Evolutionary conservation across 2,329 filamentous ascomycete species (phyloP).

Genomic region (Helotiales sp.): DNA sequence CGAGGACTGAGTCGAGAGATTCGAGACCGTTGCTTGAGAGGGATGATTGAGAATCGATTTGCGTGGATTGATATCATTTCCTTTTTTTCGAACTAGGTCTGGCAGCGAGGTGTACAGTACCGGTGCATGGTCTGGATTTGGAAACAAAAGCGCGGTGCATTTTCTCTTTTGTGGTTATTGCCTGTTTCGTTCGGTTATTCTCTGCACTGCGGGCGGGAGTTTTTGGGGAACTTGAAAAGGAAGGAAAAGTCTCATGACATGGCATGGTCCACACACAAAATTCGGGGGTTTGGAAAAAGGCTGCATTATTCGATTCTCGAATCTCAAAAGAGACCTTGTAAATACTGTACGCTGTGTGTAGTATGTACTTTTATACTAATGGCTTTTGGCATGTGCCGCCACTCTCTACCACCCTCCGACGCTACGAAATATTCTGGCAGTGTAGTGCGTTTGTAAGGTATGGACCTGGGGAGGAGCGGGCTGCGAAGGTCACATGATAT

Average conservation of each 20-base stretch:
- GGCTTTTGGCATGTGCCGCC: neutral
- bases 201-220: neutral
- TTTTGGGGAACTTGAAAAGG: neutral
- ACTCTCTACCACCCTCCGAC: too few relatives aligned
- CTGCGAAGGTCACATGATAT: too few relatives aligned
- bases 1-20: conserved; percentile 16
- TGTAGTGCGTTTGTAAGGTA: too few relatives aligned
- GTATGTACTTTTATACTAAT: neutral
- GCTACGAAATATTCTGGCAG: too few relatives aligned
- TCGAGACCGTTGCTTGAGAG: conserved; percentile 34
- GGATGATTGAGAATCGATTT: conserved; percentile 21
- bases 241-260: neutral
- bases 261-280: neutral
- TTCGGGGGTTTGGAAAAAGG: neutral
- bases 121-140: neutral
- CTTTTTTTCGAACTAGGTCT: neutral
- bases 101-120: conserved; percentile 1
- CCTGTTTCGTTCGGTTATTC: neutral
- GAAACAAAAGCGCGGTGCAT: neutral
- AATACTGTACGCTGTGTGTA: neutral
- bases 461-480: too few relatives aligned
- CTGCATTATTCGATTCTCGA: neutral
- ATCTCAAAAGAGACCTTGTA: neutral
- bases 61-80: neutral
- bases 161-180: neutral